Percentiles rank a stretch among this genome's conserved stretches.
Conservation (phyloP, 768 basidiomycete genomes). For the Pisolithus tinctorius region DNA sequence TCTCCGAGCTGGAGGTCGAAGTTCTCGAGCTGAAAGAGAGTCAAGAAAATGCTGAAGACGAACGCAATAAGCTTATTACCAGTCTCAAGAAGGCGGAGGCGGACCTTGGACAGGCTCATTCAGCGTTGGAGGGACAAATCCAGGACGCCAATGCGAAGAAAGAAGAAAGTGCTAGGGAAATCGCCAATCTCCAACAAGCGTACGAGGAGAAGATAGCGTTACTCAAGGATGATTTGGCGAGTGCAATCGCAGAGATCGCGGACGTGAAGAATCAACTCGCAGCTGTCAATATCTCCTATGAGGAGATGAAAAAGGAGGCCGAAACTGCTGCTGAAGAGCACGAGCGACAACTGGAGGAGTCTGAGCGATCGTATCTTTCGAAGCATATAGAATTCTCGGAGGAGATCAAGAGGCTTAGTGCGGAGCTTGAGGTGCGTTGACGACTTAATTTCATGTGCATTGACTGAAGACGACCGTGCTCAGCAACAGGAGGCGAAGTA, state of each 20-base stretch:
- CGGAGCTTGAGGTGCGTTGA: slow-evolving; percentile 57
- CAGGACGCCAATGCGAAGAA: slow-evolving; percentile 45
- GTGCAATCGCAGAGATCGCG: slow-evolving; percentile 38
- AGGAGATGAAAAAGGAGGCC: slow-evolving; percentile 40
- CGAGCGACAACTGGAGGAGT: slow-evolving; percentile 42
- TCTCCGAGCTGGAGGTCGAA: slow-evolving; percentile 80
- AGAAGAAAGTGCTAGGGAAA: slow-evolving; percentile 33
- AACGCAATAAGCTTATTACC: slow-evolving; percentile 37
- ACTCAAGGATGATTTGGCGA: slow-evolving; percentile 37
- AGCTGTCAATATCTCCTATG: slow-evolving; percentile 38
- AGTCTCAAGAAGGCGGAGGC: slow-evolving; percentile 48
- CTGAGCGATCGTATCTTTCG: slow-evolving; percentile 42
- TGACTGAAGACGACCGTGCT: background rate
- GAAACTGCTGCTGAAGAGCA: slow-evolving; percentile 42
- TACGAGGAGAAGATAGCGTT: slow-evolving; percentile 43
- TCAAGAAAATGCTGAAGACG: slow-evolving; percentile 59
- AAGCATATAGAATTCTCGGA: slow-evolving; percentile 47
- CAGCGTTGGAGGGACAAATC: slow-evolving; percentile 40
- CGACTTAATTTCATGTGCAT: background rate
- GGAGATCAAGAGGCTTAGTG: slow-evolving; percentile 47
- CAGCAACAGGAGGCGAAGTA: slow-evolving; percentile 70
- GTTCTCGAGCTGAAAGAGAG: slow-evolving; percentile 70
- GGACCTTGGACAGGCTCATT: slow-evolving; percentile 43
- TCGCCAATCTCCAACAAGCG: slow-evolving; percentile 34
- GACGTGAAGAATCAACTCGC: slow-evolving; percentile 42